A percentile compares a stretch with the other conserved stretches of the same genome.
Evolutionary conservation across 148 eudicot genomes (phyloP).

Genomic region (Amaranthus palmeri): DNA sequence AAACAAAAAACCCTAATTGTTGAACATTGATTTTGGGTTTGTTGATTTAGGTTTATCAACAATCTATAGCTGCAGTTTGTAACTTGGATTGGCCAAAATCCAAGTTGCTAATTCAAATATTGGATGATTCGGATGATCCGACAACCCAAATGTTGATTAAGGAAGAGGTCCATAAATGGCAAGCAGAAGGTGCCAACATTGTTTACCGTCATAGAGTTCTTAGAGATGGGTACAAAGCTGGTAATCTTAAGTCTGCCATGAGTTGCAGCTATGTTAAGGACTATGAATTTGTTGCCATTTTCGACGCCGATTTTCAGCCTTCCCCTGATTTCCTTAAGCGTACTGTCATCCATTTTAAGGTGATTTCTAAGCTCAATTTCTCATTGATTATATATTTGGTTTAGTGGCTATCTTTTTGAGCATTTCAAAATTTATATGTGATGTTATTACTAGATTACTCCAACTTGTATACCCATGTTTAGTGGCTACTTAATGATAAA

Average conservation of each 20-base stretch:
- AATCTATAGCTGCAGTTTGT: constrained; percentile 90
- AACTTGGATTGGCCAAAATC: constrained; percentile 89
- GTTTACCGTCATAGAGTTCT: constrained; percentile 73
- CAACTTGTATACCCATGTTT: no score
- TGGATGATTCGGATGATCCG: constrained; percentile 92
- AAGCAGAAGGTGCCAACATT: constrained; percentile 75
- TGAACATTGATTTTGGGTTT: background rate
- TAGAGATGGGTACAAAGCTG: constrained; percentile 94
- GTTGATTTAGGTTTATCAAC: constrained; percentile 76
- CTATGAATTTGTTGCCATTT: constrained; percentile 93
- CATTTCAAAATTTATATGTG: background rate
- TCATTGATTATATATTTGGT: background rate
- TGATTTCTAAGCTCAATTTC: constrained; percentile 15
- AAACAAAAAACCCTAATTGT: background rate
- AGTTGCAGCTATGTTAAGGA: constrained; percentile 86
- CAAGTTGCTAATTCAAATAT: constrained; percentile 64
- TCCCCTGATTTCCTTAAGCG: constrained; percentile 63
- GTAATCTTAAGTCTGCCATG: constrained; percentile 98
- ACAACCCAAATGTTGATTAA: constrained; percentile 66
- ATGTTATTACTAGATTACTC: no score
- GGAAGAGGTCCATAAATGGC: constrained; percentile 88
- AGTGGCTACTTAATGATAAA: no score
- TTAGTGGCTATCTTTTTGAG: background rate
- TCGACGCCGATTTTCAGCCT: constrained; percentile 97
- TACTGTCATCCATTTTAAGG: constrained; percentile 91